phyloP scores from a whole-genome alignment of 306 rosid species.

The Albizia julibrissin region DNA sequence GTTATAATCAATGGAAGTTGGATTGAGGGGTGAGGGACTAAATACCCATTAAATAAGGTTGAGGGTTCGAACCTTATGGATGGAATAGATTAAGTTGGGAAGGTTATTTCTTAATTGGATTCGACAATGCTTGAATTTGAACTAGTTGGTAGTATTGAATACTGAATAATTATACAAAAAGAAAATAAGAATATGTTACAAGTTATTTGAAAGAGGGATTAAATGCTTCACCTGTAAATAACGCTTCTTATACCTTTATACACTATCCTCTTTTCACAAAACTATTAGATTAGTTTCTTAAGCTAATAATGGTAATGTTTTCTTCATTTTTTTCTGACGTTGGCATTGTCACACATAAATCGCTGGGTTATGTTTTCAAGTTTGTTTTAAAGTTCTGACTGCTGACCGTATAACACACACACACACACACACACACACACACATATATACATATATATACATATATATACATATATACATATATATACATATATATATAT shows the following conservation, averaged over 20 bases:
- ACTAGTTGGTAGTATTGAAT: neutral
- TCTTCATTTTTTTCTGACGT: neutral
- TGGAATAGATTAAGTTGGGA: neutral
- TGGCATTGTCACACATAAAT: neutral
- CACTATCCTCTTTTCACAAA: neutral
- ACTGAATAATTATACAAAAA: neutral
- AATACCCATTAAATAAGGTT: neutral
- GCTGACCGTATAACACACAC: neutral
- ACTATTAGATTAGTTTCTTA: neutral
- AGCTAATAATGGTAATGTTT: neutral
- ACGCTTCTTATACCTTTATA: neutral
- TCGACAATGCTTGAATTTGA: neutral
- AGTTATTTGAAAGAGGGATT: neutral
- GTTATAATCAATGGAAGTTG: neutral
- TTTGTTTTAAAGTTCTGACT: conserved; percentile 1
- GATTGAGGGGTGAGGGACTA: neutral
- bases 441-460: too few relatives aligned
- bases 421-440: too few relatives aligned
- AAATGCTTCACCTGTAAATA: conserved; percentile 5
- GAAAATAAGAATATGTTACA: neutral
- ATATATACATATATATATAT: neutral
- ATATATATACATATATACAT: neutral
- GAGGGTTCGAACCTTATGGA: neutral
- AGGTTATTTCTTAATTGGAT: neutral
- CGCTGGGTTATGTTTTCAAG: neutral